These are phyloP conservation scores for Wallacemonas sp. DNA, from an alignment of 208 protist genomes.

Conservation along the genomic window DNA sequence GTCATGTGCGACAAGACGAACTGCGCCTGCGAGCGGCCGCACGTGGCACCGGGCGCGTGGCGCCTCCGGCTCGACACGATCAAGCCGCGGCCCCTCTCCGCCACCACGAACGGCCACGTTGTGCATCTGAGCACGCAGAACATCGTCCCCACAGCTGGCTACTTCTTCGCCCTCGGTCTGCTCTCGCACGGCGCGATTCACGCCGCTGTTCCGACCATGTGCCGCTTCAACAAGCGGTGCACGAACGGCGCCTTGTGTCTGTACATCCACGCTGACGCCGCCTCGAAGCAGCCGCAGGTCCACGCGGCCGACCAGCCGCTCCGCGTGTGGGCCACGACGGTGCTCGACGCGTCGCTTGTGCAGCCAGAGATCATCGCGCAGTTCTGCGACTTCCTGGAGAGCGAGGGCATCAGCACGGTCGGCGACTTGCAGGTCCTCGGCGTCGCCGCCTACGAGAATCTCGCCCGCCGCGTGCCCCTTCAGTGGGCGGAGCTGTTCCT, in stretches of 20 bases:
- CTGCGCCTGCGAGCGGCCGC: constrained; percentile 64
- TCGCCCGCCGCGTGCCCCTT: constrained; percentile 40
- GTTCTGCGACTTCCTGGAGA: constrained; percentile 66
- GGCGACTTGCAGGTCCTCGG: constrained; percentile 84
- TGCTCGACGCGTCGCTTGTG: constrained; percentile 7
- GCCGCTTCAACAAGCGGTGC: constrained; percentile 71
- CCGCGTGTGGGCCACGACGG: constrained; percentile 26
- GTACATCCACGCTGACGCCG: constrained; percentile 73
- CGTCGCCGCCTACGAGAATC: constrained; percentile 64
- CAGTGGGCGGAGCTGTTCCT: constrained; percentile 57
- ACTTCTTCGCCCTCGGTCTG: constrained; percentile 73
- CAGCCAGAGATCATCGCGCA: constrained; percentile 11
- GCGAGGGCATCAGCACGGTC: constrained; percentile 57
- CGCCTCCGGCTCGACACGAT: constrained; percentile 65
- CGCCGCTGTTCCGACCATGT: constrained; percentile 74
- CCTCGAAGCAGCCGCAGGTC: constrained; percentile 6
- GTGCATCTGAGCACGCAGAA: constrained; percentile 33
- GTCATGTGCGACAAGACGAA: constrained; percentile 41
- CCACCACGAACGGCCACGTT: constrained; percentile 35
- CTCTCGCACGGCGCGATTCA: constrained; percentile 49
- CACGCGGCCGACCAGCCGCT: constrained; percentile 35
- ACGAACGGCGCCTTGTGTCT: constrained; percentile 66
- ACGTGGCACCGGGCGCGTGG: constrained; percentile 53
- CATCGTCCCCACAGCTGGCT: constrained; percentile 72
- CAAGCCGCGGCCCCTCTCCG: constrained; percentile 18